Evolutionary conservation across 2,329 filamentous ascomycete genomes (phyloP).

Genomic region (Pseudogymnoascus destructans): DNA sequence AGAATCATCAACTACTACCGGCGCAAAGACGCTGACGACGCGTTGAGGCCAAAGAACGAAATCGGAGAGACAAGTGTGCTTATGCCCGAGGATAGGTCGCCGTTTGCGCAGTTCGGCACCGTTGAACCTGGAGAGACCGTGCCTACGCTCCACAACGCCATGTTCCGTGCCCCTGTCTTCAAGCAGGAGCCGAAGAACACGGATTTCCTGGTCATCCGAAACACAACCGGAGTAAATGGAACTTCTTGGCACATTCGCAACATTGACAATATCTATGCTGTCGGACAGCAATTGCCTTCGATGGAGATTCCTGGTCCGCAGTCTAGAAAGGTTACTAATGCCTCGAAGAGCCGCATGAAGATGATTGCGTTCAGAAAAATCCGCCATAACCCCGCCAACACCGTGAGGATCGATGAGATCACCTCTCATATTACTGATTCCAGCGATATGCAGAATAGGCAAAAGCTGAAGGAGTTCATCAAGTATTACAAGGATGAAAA

Average conservation of each 20-base stretch:
- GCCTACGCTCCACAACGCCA: slow-evolving; percentile 82
- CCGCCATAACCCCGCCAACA: slow-evolving; percentile 55
- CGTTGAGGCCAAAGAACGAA: slow-evolving; percentile 40
- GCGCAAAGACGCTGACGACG: slow-evolving; percentile 55
- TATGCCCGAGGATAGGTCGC: slow-evolving; percentile 86
- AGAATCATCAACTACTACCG: slow-evolving; percentile 95
- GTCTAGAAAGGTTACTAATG: slow-evolving; percentile 87
- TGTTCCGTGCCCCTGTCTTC: slow-evolving; percentile 92
- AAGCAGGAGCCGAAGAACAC: slow-evolving; percentile 63
- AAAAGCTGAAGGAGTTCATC: slow-evolving; percentile 95
- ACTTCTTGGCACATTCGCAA: slow-evolving; percentile 73
- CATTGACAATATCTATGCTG: slow-evolving; percentile 80
- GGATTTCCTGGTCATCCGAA: slow-evolving; percentile 81
- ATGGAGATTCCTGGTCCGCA: slow-evolving; percentile 89
- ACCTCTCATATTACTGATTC: slow-evolving; percentile 87
- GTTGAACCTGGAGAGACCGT: slow-evolving; percentile 85
- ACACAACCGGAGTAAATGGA: slow-evolving; percentile 64
- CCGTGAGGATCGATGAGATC: slow-evolving; percentile 67
- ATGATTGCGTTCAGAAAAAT: slow-evolving; percentile 91
- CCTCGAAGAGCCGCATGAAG: slow-evolving; percentile 91
- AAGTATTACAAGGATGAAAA: slow-evolving; percentile 78
- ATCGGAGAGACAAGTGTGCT: slow-evolving; percentile 82
- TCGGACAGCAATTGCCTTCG: slow-evolving; percentile 85
- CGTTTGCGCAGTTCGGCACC: slow-evolving; percentile 88
- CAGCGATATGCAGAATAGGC: slow-evolving; percentile 87